Evolutionary conservation across 345 rosid genomes (phyloP).

Genomic region (Populus ilicifolia): DNA sequence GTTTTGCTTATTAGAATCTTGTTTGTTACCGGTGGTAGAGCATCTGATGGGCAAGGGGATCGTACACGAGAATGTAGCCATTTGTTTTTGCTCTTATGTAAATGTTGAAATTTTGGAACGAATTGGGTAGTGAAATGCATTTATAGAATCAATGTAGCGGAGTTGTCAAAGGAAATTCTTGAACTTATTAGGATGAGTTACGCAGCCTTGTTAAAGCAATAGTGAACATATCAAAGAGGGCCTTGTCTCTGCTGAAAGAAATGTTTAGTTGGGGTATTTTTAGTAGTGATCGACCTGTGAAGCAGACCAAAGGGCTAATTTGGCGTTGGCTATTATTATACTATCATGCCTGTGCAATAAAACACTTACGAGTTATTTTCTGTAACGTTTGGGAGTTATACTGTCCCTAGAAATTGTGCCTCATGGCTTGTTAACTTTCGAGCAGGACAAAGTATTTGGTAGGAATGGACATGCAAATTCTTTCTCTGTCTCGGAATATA

Average conservation of each 20-base stretch:
- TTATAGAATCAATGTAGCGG: constrained; percentile 23
- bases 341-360: no score
- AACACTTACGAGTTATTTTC: not conserved
- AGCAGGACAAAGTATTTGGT: no score
- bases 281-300: constrained; percentile 6
- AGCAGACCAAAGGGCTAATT: not conserved
- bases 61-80: constrained; percentile 28
- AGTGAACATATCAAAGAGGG: constrained; percentile 17
- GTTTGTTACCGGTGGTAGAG: constrained; percentile 12
- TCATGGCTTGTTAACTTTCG: no score
- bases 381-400: not conserved
- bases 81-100: not conserved
- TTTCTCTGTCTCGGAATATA: not conserved
- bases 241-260: not conserved
- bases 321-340: not conserved
- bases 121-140: constrained; percentile 18
- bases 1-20: constrained; percentile 26
- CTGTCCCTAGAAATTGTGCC: not conserved
- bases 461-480: not conserved
- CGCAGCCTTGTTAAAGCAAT: constrained; percentile 7
- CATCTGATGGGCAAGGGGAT: constrained; percentile 22
- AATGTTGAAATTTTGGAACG: constrained; percentile 29
- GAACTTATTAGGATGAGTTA: not conserved
- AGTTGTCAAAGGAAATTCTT: constrained; percentile 5
- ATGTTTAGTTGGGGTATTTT: not conserved